phyloP scores from a whole-genome alignment of 192 early-diverging fungal genomes.

The Coemansia umbellata region DNA sequence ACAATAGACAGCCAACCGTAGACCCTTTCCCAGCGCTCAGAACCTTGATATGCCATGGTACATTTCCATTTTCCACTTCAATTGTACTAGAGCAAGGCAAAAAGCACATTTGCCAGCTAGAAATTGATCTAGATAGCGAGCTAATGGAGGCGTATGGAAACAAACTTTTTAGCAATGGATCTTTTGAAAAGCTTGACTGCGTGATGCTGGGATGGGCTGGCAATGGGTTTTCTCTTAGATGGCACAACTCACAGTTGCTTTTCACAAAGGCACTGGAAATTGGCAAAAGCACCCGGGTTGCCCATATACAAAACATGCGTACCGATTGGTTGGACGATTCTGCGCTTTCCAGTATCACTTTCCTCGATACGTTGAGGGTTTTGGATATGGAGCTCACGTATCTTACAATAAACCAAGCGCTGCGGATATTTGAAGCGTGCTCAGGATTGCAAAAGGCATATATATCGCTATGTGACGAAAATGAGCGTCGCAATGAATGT shows the following conservation, averaged over 20 bases:
- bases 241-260: not conserved
- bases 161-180: not conserved
- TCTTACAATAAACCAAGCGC: not conserved
- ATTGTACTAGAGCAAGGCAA: not conserved
- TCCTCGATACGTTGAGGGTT: not conserved
- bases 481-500: no score
- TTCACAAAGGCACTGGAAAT: not conserved
- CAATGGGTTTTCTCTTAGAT: not conserved
- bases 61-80: not conserved
- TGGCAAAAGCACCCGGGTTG: not conserved
- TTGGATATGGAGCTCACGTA: conserved; percentile 2
- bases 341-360: not conserved
- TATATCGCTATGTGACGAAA: not conserved
- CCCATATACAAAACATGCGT: not conserved
- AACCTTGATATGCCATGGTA: not conserved
- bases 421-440: not conserved
- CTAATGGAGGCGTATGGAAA: conserved; percentile 2
- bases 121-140: not conserved
- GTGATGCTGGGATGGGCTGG: not conserved
- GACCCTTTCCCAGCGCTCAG: not conserved
- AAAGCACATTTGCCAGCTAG: not conserved
- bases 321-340: not conserved
- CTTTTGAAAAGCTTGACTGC: not conserved
- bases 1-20: not conserved
- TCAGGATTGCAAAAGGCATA: conserved; percentile 1